Percentiles rank a stretch among this genome's conserved stretches.
phyloP scores from a whole-genome alignment of 768 basidiomycete genomes.

The Russula vinacea region DNA sequence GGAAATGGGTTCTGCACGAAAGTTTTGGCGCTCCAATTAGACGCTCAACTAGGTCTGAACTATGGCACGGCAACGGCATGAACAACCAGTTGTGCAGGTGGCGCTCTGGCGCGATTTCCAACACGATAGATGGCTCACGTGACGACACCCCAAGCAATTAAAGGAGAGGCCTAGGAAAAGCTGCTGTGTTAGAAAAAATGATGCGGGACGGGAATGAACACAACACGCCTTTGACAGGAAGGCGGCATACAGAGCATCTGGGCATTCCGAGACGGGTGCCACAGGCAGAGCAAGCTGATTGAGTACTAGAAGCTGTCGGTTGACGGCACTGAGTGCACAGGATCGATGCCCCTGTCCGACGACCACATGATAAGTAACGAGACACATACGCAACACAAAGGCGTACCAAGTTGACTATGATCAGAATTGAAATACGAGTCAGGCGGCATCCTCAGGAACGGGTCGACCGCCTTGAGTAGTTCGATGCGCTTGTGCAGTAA shows the following conservation, averaged over 20 bases:
- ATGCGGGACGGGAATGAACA: not conserved
- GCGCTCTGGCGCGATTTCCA: constrained; percentile 51
- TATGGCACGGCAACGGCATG: constrained; percentile 49
- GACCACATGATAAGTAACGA: not conserved
- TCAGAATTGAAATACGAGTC: constrained; percentile 25
- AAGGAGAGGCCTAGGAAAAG: constrained; percentile 49
- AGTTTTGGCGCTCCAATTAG: not conserved
- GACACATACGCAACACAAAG: not conserved
- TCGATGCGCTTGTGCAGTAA: constrained; percentile 68
- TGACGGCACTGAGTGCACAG: constrained; percentile 31
- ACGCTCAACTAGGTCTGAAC: constrained; percentile 1
- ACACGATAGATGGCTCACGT: constrained; percentile 64
- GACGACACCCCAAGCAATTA: constrained; percentile 59
- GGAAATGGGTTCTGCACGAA: not conserved
- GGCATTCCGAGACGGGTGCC: constrained; percentile 45
- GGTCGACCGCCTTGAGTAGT: constrained; percentile 61
- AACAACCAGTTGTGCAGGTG: constrained; percentile 65
- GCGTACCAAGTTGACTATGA: constrained; percentile 30
- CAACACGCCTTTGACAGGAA: constrained; percentile 66
- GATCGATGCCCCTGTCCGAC: constrained; percentile 34
- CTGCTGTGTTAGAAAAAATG: not conserved
- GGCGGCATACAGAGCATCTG: constrained; percentile 67
- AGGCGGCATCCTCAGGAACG: constrained; percentile 14
- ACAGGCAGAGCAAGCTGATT: constrained; percentile 46
- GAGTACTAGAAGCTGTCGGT: constrained; percentile 43